These are phyloP conservation scores for Neofusicoccum kwambonambiense DNA, from an alignment of 2,329 filamentous ascomycete species.

Conservation along the genomic window DNA sequence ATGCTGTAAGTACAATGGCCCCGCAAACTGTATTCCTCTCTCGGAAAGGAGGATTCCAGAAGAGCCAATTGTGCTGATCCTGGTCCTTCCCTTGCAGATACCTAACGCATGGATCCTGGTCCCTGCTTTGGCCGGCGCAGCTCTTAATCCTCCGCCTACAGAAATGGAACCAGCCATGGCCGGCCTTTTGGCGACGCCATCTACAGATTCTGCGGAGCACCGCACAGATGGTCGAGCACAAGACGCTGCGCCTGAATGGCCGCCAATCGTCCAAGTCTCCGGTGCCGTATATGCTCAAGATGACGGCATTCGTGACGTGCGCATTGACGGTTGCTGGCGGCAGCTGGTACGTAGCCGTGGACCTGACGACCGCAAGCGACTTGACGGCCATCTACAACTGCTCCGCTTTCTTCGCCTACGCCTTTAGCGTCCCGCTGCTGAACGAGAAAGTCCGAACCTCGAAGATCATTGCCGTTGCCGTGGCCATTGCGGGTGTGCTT, in stretches of 20 bases:
- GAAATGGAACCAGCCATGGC: conserved; percentile 76
- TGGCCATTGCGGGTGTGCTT: conserved; percentile 86
- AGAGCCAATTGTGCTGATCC: background rate
- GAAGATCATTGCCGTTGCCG: conserved; percentile 81
- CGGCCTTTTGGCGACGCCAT: conserved; percentile 79
- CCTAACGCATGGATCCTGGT: conserved; percentile 93
- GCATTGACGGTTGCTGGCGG: conserved; percentile 86
- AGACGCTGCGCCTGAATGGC: conserved; percentile 65
- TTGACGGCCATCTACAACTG: conserved; percentile 99
- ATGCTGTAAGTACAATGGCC: conserved; percentile 69
- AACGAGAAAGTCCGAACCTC: conserved; percentile 79
- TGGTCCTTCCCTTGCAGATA: conserved; percentile 50
- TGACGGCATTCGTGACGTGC: conserved; percentile 78
- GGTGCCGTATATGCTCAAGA: conserved; percentile 72
- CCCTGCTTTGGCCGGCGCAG: conserved; percentile 82
- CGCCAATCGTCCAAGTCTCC: conserved; percentile 51
- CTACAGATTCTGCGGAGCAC: conserved; percentile 62
- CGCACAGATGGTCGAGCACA: conserved; percentile 81
- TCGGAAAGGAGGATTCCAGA: background rate
- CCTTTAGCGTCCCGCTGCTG: conserved; percentile 87
- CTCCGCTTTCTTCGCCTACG: conserved; percentile 97
- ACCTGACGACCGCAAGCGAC: conserved; percentile 88
- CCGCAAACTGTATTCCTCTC: background rate
- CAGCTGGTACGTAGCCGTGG: conserved; percentile 94
- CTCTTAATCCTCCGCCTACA: conserved; percentile 77